These are phyloP conservation scores for Echinosphaeria canescens DNA, from an alignment of 2,329 filamentous ascomycete species.

Conservation along the genomic window DNA sequence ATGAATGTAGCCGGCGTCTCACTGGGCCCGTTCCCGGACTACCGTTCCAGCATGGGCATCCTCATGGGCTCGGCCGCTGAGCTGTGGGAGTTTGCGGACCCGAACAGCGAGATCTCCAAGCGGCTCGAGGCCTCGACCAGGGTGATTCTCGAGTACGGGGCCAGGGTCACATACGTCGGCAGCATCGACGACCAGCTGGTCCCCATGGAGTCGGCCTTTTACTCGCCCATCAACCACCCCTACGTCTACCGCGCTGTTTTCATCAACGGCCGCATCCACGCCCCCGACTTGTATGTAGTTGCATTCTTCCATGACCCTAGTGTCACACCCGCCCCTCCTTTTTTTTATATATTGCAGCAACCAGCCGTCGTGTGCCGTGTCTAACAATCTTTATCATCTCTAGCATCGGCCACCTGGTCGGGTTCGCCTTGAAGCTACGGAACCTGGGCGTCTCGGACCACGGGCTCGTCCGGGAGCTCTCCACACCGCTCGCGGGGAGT, in stretches of 20 bases:
- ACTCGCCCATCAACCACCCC: slow-evolving; percentile 68
- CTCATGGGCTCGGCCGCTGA: slow-evolving; percentile 84
- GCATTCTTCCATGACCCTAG: too few relatives aligned
- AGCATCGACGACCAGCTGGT: slow-evolving; percentile 96
- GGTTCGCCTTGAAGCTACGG: slow-evolving; percentile 80
- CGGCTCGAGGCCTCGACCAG: slow-evolving; percentile 60
- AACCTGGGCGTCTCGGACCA: slow-evolving; percentile 90
- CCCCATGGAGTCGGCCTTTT: slow-evolving; percentile 73
- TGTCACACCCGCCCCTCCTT: too few relatives aligned
- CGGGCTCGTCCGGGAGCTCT: slow-evolving; percentile 78
- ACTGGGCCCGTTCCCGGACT: slow-evolving; percentile 79
- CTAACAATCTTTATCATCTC: too few relatives aligned
- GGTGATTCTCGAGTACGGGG: slow-evolving; percentile 54
- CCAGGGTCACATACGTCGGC: slow-evolving; percentile 69
- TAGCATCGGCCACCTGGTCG: slow-evolving; percentile 69
- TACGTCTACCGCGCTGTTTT: slow-evolving; percentile 95
- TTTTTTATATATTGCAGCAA: too few relatives aligned
- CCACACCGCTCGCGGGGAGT: slow-evolving; percentile 69
- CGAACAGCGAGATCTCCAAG: slow-evolving; percentile 61
- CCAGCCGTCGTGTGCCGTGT: too few relatives aligned
- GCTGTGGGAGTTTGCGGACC: slow-evolving; percentile 79
- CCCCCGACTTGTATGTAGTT: slow-evolving; percentile 57
- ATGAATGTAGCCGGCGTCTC: slow-evolving; percentile 56
- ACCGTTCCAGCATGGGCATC: slow-evolving; percentile 67
- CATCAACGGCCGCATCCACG: slow-evolving; percentile 79